Evolutionary conservation across 441 rosid species (phyloP).

Genomic region (Pelargonium myrrhifolium): DNA sequence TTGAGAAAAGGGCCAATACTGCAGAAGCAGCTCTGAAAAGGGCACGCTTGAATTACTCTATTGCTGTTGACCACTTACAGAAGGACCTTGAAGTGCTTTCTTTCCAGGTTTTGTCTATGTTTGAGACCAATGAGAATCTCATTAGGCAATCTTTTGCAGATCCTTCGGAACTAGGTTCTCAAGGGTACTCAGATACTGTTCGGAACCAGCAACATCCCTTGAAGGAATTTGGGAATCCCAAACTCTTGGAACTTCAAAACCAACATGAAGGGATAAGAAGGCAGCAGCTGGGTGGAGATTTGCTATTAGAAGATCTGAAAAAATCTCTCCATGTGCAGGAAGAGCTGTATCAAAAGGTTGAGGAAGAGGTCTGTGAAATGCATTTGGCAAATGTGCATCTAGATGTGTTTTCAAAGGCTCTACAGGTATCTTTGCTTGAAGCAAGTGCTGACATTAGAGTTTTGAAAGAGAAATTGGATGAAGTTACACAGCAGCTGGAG

Average conservation of each 20-base stretch:
- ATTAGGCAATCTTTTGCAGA: conserved; percentile 74
- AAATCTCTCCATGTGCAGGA: conserved; percentile 79
- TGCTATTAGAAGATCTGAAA: conserved; percentile 63
- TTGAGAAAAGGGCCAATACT: conserved; percentile 68
- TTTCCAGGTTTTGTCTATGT: conserved; percentile 84
- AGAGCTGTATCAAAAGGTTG: conserved; percentile 71
- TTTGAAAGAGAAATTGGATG: conserved; percentile 44
- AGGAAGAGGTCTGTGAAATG: conserved; percentile 79
- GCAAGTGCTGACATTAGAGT: conserved; percentile 41
- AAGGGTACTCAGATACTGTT: conserved; percentile 24
- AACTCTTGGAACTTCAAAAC: conserved; percentile 37
- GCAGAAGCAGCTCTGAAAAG: conserved; percentile 91
- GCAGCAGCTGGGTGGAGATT: conserved; percentile 60
- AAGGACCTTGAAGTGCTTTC: conserved; percentile 96
- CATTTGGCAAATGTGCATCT: conserved; percentile 58
- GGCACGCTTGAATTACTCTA: conserved; percentile 92
- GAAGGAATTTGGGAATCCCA: conserved; percentile 30
- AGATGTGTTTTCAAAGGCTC: conserved; percentile 71
- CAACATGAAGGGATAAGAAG: conserved; percentile 40
- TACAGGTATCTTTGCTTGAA: conserved; percentile 60
- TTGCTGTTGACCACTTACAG: conserved; percentile 91
- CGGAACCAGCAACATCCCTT: conserved; percentile 33
- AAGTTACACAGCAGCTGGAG: conserved; percentile 60
- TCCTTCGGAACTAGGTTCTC: conserved; percentile 38
- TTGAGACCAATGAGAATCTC: conserved; percentile 86